A percentile compares a stretch with the other conserved stretches of the same genome.
Conservation (phyloP, 129 eudicot genomes). For the Oenanthe sinensis region DNA sequence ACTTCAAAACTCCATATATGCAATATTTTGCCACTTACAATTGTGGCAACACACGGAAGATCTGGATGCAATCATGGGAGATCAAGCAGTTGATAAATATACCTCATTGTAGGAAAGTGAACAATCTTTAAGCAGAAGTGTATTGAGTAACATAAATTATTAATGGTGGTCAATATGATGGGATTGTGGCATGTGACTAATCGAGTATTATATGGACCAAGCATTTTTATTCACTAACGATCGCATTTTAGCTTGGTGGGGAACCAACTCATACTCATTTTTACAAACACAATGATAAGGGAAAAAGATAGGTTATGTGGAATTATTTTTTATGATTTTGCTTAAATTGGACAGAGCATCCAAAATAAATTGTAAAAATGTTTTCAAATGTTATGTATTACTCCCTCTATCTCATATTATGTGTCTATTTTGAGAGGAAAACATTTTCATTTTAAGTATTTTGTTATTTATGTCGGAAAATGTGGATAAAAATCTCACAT, state of each 20-base stretch:
- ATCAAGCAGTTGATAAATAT: not conserved
- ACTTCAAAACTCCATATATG: too few species aligned
- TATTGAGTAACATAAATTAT: not conserved
- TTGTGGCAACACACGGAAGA: not conserved
- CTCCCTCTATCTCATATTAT: too few species aligned
- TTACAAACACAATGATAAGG: not conserved
- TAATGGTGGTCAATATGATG: constrained; percentile 11
- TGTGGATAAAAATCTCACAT: too few species aligned
- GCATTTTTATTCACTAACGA: not conserved
- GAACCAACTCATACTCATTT: constrained; percentile 11
- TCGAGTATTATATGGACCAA: constrained; percentile 4
- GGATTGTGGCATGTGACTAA: constrained; percentile 2
- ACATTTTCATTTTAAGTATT: too few species aligned
- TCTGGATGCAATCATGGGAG: not conserved
- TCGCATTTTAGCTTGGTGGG: not conserved
- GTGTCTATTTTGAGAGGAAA: too few species aligned
- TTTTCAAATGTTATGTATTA: too few species aligned
- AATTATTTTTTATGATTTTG: not conserved
- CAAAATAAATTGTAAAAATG: too few species aligned
- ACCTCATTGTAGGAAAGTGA: not conserved
- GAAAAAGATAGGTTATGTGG: not conserved
- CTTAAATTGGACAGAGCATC: too few species aligned
- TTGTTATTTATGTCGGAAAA: too few species aligned
- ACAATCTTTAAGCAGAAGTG: not conserved
- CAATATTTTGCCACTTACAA: too few species aligned